Base-by-base conservation (phyloP, 176 grass and related monocot species). In the Oryza meyeriana region DNA sequence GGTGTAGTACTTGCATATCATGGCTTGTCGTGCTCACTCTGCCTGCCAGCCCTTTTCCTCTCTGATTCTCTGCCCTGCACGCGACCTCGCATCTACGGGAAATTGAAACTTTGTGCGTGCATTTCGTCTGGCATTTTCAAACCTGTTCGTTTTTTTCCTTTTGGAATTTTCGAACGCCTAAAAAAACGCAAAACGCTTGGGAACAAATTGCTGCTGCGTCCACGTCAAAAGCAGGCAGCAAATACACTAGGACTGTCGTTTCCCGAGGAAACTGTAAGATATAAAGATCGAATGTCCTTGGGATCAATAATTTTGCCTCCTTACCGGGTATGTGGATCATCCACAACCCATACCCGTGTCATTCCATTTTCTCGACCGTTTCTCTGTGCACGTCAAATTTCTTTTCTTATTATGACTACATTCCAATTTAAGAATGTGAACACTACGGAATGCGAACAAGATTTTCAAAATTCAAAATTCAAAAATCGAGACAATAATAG, bases 201-300 rank as follows among this genome's bases (percentile, higher is more conserved):
- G 44, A 50, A 34, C 22, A 16, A 34, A 24, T 7, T 10, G 18
- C 67, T 59, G 67, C 28, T 33, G 58, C 74, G 45, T 32, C 26
- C 55, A 47, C 79, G 55, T 52, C 12, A 28, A 63, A 65, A 42
- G 36, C 28, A 32, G n/a, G 45, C 10, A 26, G 36, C 36, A 14
- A 22, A 57, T 17, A 31, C 39, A 55, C 3, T 62, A 48, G 47
- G 50, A 65, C 50, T 44, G 63, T 65, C 68, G 80, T 40, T 71
- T 79, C 61, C 74, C 67, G 47, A 57, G 74, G 66, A 42, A 22
- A 22, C 41, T 78, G 74, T 27, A 25, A 47, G 73, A 78, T 78
- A 41, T n/a, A 76, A 77, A 50, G 70, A 31, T 28, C 38, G 81
- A 75, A 84, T 88, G 81, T 88, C 81, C 45, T 36, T 45, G 10